These are phyloP conservation scores for Tardiomyces digboiensis DNA, from an alignment of 1,139 yeast genomes.

Conservation along the genomic window DNA sequence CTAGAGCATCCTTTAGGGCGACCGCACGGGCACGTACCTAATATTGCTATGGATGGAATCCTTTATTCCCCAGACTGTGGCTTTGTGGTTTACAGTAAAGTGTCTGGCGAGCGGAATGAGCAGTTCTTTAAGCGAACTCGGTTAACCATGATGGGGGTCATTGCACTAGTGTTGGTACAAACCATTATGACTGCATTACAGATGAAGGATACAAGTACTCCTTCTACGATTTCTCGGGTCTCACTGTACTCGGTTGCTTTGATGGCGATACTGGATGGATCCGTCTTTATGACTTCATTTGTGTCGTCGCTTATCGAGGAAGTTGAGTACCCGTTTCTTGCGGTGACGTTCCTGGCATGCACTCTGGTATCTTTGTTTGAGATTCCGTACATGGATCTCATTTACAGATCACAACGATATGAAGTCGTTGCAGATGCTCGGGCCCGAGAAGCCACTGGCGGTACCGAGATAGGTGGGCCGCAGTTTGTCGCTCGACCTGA, in stretches of 20 bases:
- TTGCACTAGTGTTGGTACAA: slow-evolving; percentile 39
- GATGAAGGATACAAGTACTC: slow-evolving; percentile 63
- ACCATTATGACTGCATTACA: slow-evolving; percentile 48
- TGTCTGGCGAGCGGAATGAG: slow-evolving; percentile 35
- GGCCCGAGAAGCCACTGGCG: slow-evolving; percentile 18
- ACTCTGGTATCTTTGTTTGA: slow-evolving; percentile 70
- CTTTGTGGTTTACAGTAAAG: slow-evolving; percentile 33
- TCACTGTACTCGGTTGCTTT: slow-evolving; percentile 52
- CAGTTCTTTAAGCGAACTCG: slow-evolving; percentile 18
- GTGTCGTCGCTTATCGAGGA: slow-evolving; percentile 47
- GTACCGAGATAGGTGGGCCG: not conserved
- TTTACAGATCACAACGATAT: slow-evolving; percentile 63
- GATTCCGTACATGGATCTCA: slow-evolving; percentile 60
- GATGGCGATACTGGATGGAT: slow-evolving; percentile 56
- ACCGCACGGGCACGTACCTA: slow-evolving; percentile 57
- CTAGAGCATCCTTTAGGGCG: slow-evolving; percentile 61
- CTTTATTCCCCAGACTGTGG: slow-evolving; percentile 91
- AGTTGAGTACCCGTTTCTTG: slow-evolving; percentile 55
- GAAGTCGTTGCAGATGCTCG: slow-evolving; percentile 55
- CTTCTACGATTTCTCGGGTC: slow-evolving; percentile 65
- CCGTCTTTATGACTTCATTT: slow-evolving; percentile 52
- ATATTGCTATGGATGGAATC: slow-evolving; percentile 44
- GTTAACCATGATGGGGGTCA: slow-evolving; percentile 27
- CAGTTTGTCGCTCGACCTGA: slow-evolving; percentile 17
- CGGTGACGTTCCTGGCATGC: slow-evolving; percentile 61